Base-by-base conservation (phyloP, 1,284 basidiomycete genomes). In the Marasmius fiardii region DNA sequence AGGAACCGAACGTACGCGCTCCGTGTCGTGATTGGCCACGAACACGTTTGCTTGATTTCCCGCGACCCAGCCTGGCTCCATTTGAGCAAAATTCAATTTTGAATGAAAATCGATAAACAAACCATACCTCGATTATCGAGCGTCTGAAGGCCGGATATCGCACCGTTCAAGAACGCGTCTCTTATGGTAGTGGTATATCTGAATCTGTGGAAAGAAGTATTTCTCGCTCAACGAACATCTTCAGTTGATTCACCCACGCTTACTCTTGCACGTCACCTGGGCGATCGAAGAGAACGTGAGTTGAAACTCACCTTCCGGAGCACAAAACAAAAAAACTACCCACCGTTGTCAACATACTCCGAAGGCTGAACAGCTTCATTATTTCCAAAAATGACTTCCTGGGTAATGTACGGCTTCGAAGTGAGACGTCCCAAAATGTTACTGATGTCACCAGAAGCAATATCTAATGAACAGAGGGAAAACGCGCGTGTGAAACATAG, bases 21-120 rank as follows among this genome's bases (percentile, higher is more conserved):
- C 86, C 0, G 85, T 87, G 61, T 88, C 86, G 59, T 88, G 86
- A 62, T 88, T 86, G 0, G 78, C 74, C 3, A 88, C 84, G 58
- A 88, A 88, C 20, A 85, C 79, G 60, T 89, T 88, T 0, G 86
- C 85, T 33, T 67, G 63, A 0, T 67, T 68, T 5, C 82, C 75
- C 0, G 77, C 39, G 2, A 87, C 71, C 85, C 85, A 88, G 11
- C 82, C 84, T 83, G 47, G 39, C 23, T 33, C 16, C 34, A 18
- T 12, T 43, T 16, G 35, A 48, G 7, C 7, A 14, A 31, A 16
- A 37, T 3, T 26, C 43, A 48, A 43, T 16, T 18, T 14, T 21
- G 54, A 21, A 26, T 39, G 14, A 48, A 20, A 37, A 14, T 16
- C 16, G n/a, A n/a, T n/a, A n/a, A n/a, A n/a, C n/a, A 31, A 31